Percentiles rank a stretch among this genome's conserved stretches.
Conservation (phyloP, 2,329 filamentous ascomycete species). For the Botryotinia globosa region DNA sequence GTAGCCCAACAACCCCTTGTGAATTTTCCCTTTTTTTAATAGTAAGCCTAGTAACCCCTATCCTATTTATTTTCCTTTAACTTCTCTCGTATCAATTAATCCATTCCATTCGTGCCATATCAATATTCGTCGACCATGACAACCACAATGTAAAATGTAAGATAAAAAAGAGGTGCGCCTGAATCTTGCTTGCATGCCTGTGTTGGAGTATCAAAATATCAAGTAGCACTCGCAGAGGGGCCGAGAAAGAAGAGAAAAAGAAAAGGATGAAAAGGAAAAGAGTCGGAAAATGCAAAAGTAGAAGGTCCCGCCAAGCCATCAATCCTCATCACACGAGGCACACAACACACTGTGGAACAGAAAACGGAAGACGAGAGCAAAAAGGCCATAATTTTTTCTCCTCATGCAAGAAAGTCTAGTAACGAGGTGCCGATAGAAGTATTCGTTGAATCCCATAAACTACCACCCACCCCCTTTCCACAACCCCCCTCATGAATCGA, state of each 20-base stretch:
- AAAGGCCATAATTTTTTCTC: slow-evolving; percentile 32
- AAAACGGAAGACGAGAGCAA: slow-evolving; percentile 38
- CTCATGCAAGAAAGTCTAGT: slow-evolving; percentile 39
- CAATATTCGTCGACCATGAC: slow-evolving; percentile 21
- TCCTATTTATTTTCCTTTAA: background rate
- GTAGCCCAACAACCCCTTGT: background rate
- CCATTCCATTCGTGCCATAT: background rate
- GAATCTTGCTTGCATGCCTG: slow-evolving; percentile 32
- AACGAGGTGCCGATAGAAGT: slow-evolving; percentile 33
- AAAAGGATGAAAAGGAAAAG: slow-evolving; percentile 7
- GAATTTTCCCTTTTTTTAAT: background rate
- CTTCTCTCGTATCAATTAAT: background rate
- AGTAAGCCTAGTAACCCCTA: background rate
- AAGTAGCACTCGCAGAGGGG: background rate
- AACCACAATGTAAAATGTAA: slow-evolving; percentile 23
- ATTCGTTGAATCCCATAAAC: slow-evolving; percentile 26
- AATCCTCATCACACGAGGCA: slow-evolving; percentile 8
- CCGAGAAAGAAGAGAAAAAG: background rate
- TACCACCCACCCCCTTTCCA: slow-evolving; percentile 4
- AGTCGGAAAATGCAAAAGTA: slow-evolving; percentile 26
- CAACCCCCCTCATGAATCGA: slow-evolving; percentile 27
- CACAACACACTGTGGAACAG: slow-evolving; percentile 19
- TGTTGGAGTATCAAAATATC: background rate
- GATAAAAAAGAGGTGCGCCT: slow-evolving; percentile 33
- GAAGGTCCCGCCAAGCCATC: slow-evolving; percentile 38